Conservation (phyloP, 257 asterid genomes). For the Forsythia suspensa region DNA sequence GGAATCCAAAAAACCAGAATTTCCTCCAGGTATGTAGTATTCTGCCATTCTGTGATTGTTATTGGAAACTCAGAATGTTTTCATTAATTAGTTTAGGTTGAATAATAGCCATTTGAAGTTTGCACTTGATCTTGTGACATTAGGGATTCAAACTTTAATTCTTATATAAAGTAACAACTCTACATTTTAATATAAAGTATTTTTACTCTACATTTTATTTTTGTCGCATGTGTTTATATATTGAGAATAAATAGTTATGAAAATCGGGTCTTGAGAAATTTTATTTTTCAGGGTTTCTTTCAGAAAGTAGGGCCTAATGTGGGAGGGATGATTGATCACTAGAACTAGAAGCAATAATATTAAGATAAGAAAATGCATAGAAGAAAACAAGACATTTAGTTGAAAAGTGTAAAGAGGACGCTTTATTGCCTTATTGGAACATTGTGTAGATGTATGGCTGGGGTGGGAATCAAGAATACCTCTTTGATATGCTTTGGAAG, state of each 20-base stretch:
- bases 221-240: no score
- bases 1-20: conserved; percentile 31
- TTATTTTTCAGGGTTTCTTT: background rate
- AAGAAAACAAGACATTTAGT: background rate
- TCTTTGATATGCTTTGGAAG: background rate
- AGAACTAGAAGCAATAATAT: no score
- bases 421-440: no score
- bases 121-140: background rate
- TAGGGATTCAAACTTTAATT: background rate
- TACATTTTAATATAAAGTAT: no score
- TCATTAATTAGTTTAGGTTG: no score
- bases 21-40: conserved; percentile 36
- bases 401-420: background rate
- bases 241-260: no score
- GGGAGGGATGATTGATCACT: background rate
- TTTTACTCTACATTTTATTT: no score
- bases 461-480: background rate
- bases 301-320: background rate
- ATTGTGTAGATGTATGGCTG: background rate
- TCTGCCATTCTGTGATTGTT: background rate
- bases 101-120: background rate
- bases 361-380: background rate
- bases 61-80: background rate
- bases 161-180: background rate
- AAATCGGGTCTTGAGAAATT: background rate